Conservation (phyloP, 176 grass and related monocot genomes). For the Poa annua region DNA sequence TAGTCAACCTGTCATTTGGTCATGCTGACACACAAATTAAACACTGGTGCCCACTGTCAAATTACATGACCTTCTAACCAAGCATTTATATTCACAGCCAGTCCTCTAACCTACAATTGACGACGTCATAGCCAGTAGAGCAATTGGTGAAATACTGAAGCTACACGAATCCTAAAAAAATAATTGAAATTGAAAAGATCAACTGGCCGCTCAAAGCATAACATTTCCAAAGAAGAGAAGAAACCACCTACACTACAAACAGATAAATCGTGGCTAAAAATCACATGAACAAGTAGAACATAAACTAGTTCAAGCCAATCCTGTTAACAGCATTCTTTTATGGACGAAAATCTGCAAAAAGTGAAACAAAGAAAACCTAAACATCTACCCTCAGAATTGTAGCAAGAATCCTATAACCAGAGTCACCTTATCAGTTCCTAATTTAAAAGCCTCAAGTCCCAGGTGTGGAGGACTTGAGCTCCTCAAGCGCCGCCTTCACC, state of each 20-base stretch:
- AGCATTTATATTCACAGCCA: conserved; percentile 8
- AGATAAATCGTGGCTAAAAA: conserved; percentile 33
- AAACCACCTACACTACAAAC: conserved; percentile 25
- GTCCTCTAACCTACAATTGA: not conserved
- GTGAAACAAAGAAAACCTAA: conserved; percentile 29
- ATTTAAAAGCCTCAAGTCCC: conserved; percentile 44
- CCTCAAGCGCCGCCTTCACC: conserved; percentile 62
- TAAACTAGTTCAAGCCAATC: conserved; percentile 43
- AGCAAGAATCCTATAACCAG: conserved; percentile 35
- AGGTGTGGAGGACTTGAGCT: conserved; percentile 66
- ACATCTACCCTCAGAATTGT: conserved; percentile 45
- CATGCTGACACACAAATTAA: conserved; percentile 24
- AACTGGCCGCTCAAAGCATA: conserved; percentile 19
- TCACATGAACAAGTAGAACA: conserved; percentile 54
- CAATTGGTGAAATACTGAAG: conserved; percentile 24
- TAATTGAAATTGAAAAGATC: conserved; percentile 20
- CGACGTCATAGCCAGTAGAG: not conserved
- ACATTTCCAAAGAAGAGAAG: conserved; percentile 25
- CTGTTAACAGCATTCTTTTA: conserved; percentile 51
- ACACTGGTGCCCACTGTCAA: not conserved
- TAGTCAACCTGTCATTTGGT: not conserved
- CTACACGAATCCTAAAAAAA: conserved; percentile 32
- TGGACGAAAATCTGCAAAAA: conserved; percentile 44
- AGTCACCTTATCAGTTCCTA: conserved; percentile 30
- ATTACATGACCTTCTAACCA: not conserved